These are phyloP conservation scores for Pyrenophora tritici-repentis DNA, from an alignment of 2,329 filamentous ascomycete genomes.

Conservation along the genomic window DNA sequence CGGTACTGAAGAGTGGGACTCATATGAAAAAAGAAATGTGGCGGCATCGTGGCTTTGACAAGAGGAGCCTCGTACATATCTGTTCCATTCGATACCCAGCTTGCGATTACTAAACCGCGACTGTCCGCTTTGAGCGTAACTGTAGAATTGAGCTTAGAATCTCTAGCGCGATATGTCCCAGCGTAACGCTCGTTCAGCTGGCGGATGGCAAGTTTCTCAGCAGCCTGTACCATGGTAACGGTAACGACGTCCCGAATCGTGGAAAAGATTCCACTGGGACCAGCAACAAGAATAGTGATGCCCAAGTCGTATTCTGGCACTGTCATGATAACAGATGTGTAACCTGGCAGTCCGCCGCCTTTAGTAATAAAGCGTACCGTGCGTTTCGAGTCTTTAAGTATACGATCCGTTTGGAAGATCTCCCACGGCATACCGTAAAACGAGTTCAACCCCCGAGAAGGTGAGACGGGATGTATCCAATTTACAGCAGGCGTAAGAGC, in stretches of 20 bases:
- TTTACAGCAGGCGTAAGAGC: slow-evolving; percentile 49
- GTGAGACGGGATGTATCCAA: slow-evolving; percentile 52
- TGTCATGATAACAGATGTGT: slow-evolving; percentile 47
- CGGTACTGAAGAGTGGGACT: slow-evolving; percentile 36
- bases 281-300: slow-evolving; percentile 49
- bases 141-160: slow-evolving; percentile 32
- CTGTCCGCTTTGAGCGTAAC: slow-evolving; percentile 32
- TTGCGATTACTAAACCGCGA: slow-evolving; percentile 35
- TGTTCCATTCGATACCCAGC: slow-evolving; percentile 39
- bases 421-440: slow-evolving; percentile 58
- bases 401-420: slow-evolving; percentile 50
- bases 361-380: slow-evolving; percentile 55
- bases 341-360: slow-evolving; percentile 51
- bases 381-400: slow-evolving; percentile 44
- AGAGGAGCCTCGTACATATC: slow-evolving; percentile 24
- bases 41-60: not conserved
- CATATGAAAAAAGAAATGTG: slow-evolving; percentile 27
- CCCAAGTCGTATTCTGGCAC: slow-evolving; percentile 53
- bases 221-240: slow-evolving; percentile 36
- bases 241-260: slow-evolving; percentile 39
- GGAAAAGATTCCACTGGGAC: slow-evolving; percentile 18
- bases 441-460: slow-evolving; percentile 40
- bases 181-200: slow-evolving; percentile 36
- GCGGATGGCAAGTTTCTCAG: slow-evolving; percentile 39
- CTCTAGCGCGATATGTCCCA: slow-evolving; percentile 30